Base-by-base conservation (phyloP, 1,284 basidiomycete genomes). In the Moesziomyces aphidis region DNA sequence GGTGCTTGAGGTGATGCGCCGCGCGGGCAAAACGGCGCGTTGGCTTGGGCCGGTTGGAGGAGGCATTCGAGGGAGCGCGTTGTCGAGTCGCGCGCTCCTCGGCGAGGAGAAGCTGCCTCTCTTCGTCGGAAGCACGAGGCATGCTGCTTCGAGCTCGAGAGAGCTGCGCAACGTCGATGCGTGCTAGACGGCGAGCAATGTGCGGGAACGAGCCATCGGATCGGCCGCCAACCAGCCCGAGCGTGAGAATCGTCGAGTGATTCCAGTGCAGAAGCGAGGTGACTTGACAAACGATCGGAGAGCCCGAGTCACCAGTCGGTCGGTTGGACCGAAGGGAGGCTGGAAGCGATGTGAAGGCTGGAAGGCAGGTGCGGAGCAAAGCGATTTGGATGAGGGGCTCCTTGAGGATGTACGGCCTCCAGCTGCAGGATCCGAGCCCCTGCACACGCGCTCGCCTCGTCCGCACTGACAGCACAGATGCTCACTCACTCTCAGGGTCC, bases 51-150 rank as follows among this genome's bases (percentile, higher is more conserved):
- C 21, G 17, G 11, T 42, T 48, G 0, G 53, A 49, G 17, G 48
- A 36, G 49, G 44, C 47, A 28, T 36, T 50, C n/a, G 57, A 50
- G 21, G 55, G 49, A n/a, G 55, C 61, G 31, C 43, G 45, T 36
- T 52, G 47, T 22, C 26, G 24, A 23, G 36, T n/a, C 11, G 28
- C 24, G n/a, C 44, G 50, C 44, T 49, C 15, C 8, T 36, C 44
- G 26, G 54, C 53, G 53, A 70, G 39, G 21, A 70, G 57, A 23
- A 61, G 67, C 19, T 54, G 67, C 24, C 56, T 44, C 46, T 64
- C 67, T 26, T 53, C 53, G 31, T 60, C 34, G 17, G 39, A 17
- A 42, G 39, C 4, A 34, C 31, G 31, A 34, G 31, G 31, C 31
- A 34, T 34, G 31, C 31, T 34, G 31, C 10, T 34, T 34, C 7